Base-by-base conservation (phyloP, 2,329 filamentous ascomycete genomes). In the Aspergillus aculeatus region DNA sequence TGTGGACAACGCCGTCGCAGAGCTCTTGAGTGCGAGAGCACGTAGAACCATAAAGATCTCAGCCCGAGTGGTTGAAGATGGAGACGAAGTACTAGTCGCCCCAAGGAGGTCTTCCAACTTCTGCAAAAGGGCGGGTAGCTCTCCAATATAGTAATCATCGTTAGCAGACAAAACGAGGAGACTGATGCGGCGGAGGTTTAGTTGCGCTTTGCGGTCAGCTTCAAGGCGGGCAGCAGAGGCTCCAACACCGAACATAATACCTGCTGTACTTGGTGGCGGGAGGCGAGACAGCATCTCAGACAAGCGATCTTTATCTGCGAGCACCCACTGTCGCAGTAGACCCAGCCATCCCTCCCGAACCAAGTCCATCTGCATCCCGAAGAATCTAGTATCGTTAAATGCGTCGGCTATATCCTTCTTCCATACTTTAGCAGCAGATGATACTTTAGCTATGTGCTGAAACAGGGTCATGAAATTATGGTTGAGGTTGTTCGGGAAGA, bases 201-300 rank as follows among this genome's bases (percentile, higher is more conserved):
- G 83, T 75, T 98, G 94, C 1, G 93, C 92, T 76, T 89, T 95
- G 59, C 93, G 89, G 75, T 99, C 95, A 5, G 96, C 92, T 77
- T 99, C 95, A n/a, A 96, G 84, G 60, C 95, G 85, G 38, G 95
- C 95, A 48, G 93, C 96, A 23, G 91, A 92, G 6, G 95, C 95
- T 11, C 96, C 96, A 0, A 99, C 95, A n/a, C 95, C 95, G 70
- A 99, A 99, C 73, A 99, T 94, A 67, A 99, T 96, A 9, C 95
- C 95, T 0, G 96, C 95, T 14, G 93, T 94, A 1, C 93, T 92
- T 5, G 95, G 95, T 4, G 93, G 85, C 5, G 88, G 88, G 62
- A 99, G 84, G 21, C 92, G 89, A 41, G 85, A 82, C 9, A 98
- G 77, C 4, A 97, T 80, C 62, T 99, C 95, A 0, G 88, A 81